Base-by-base conservation (phyloP, 1,139 yeast species). In the Diutina rugosa region DNA sequence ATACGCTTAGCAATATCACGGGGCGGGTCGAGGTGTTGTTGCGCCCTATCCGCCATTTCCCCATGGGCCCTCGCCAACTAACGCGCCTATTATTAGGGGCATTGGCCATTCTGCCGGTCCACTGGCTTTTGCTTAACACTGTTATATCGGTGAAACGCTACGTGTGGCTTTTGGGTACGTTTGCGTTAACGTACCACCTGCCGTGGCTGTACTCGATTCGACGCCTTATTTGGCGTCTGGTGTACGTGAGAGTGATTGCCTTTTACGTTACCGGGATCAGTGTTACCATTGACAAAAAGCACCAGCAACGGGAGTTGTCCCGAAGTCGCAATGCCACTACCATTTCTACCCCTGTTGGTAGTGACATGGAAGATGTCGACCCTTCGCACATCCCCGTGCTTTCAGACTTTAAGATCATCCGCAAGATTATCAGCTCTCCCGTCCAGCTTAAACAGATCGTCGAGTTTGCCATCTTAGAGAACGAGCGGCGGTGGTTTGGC, bases 401-500 rank as follows among this genome's bases (percentile, higher is more conserved):
- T 38, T 69, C 72, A 26, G 77, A 74, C 59, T 77, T 76, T 63
- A 77, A 68, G 57, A 71, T 79, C 16, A 55, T 79, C 41, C 70
- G 72, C 54, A 77, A 76, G 56, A 64, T 70, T 5, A 68, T 73
- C 16, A 68, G 72, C 5, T 73, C 80, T 0, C 72, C 79, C 1
- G 72, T 76, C 4, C 76, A 72, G 56, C 67, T 77, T 51, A 74
- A 72, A 51, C 81, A 80, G 61, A 69, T 74, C 1, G 74, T 82
- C 1, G 68, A 74, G 55, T 81, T 82, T 61, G 79, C 76, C 57
- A 67, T 82, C 1, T 64, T 79, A 52, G 85, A 83, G 61, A 79
- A 82, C 61, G 83, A 83, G 63, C 71, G 88, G 62, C 69, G 86
- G 56, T 82, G 87, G 86, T 56, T 81, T 4, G 86, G 84, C 0